These are phyloP conservation scores for Erodium chrysanthum DNA, from an alignment of 441 rosid genomes.

Conservation along the genomic window DNA sequence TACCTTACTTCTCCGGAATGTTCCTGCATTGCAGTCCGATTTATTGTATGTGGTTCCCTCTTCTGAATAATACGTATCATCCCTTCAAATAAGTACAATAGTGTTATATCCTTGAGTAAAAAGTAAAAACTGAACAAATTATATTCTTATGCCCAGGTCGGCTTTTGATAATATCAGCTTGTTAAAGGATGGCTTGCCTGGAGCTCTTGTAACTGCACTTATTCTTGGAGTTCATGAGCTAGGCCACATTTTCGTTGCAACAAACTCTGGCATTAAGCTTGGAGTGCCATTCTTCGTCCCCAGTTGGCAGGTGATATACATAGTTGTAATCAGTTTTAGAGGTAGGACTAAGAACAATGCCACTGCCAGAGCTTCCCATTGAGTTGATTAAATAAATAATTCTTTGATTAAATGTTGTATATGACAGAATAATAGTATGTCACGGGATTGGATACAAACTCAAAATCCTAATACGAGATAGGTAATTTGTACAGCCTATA, in stretches of 20 bases:
- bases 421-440: neutral
- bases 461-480: neutral
- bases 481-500: neutral
- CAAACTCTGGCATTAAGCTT: constrained; percentile 52
- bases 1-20: constrained; percentile 79
- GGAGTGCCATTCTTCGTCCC: constrained; percentile 92
- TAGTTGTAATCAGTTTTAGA: neutral
- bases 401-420: neutral
- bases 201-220: constrained; percentile 75
- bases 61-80: neutral
- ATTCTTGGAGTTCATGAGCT: constrained; percentile 73
- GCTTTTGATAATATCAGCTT: constrained; percentile 62
- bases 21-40: constrained; percentile 75
- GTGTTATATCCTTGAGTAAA: neutral
- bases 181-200: constrained; percentile 66
- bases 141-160: constrained; percentile 38
- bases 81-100: neutral
- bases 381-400: neutral
- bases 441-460: neutral
- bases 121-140: neutral
- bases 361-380: neutral
- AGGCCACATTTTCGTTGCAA: constrained; percentile 60
- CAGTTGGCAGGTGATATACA: constrained; percentile 79
- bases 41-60: constrained; percentile 46
- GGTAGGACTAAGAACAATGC: neutral